phyloP scores from a whole-genome alignment of 192 early-diverging fungal genomes.

The Coemansia sp. region DNA sequence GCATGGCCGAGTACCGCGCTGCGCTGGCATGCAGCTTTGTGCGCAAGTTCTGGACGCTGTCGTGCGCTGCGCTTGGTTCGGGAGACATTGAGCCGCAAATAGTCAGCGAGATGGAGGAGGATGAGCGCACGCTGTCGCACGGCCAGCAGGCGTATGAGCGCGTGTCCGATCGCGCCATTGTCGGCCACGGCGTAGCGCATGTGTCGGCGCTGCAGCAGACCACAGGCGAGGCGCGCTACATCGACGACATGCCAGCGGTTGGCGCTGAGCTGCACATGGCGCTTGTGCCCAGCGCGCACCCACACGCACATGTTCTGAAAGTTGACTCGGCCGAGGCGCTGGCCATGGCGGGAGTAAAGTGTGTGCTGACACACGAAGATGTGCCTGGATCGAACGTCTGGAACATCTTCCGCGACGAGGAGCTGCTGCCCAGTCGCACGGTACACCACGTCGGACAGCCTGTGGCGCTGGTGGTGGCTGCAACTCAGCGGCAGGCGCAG shows the following conservation, averaged over 20 bases:
- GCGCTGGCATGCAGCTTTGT: conserved; percentile 62
- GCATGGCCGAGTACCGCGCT: conserved; percentile 68
- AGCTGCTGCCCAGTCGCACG: conserved; percentile 70
- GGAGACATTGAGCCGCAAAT: conserved; percentile 11
- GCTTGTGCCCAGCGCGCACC: conserved; percentile 64
- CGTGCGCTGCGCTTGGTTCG: conserved; percentile 20
- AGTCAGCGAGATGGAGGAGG: conserved; percentile 18
- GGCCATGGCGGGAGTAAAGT: conserved; percentile 60
- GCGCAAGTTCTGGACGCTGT: conserved; percentile 65
- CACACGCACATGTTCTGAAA: conserved; percentile 66
- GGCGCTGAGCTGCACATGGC: conserved; percentile 68
- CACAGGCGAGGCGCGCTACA: conserved; percentile 80
- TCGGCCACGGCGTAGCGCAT: conserved; percentile 72
- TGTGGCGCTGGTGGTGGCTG: conserved; percentile 79
- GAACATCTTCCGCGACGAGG: conserved; percentile 69
- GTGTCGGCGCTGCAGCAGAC: conserved; percentile 77
- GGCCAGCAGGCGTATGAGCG: conserved; percentile 56
- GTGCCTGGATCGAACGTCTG: conserved; percentile 65
- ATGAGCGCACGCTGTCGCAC: conserved; percentile 12
- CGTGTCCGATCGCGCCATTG: conserved; percentile 39
- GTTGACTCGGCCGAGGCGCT: conserved; percentile 66
- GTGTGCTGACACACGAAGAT: conserved; percentile 67
- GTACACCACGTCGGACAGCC: conserved; percentile 72
- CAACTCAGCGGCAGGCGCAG: conserved; percentile 62
- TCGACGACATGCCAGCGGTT: conserved; percentile 77